phyloP scores from a whole-genome alignment of 2,329 filamentous ascomycete species.

The Chalaropsis thielavioides region DNA sequence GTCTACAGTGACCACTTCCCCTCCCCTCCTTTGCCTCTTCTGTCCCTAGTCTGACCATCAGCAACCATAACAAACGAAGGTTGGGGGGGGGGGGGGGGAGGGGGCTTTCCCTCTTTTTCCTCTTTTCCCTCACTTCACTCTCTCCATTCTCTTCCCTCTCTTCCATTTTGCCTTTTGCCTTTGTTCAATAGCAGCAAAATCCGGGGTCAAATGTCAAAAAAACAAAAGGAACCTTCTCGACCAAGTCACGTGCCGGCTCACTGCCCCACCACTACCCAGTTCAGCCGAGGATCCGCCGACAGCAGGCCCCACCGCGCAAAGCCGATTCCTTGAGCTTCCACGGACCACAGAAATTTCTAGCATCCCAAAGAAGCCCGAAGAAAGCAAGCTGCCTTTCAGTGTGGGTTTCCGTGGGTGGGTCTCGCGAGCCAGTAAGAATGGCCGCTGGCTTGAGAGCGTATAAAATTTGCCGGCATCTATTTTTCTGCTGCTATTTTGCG shows the following conservation, averaged over 20 bases:
- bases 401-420: constrained; percentile 2
- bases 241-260: neutral
- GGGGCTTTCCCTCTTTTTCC: no score
- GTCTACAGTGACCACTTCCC: no score
- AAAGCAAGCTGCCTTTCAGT: neutral
- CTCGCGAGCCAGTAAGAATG: constrained; percentile 15
- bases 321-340: constrained; percentile 14
- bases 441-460: neutral
- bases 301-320: neutral
- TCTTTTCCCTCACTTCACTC: no score
- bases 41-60: no score
- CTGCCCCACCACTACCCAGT: neutral
- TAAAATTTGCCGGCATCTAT: constrained; percentile 15
- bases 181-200: no score
- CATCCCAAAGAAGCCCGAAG: constrained; percentile 7
- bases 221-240: neutral
- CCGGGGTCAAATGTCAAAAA: no score
- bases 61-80: no score
- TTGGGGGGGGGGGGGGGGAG: no score
- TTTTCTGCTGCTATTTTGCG: constrained; percentile 9
- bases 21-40: no score
- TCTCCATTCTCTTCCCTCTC: no score
- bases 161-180: no score
- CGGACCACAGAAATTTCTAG: constrained; percentile 17
- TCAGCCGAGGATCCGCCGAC: constrained; percentile 12